A percentile compares a stretch with the other conserved stretches of the same genome.
These are phyloP conservation scores for Lipomyces yamadae DNA, from an alignment of 805 yeast genomes.

Conservation along the genomic window DNA sequence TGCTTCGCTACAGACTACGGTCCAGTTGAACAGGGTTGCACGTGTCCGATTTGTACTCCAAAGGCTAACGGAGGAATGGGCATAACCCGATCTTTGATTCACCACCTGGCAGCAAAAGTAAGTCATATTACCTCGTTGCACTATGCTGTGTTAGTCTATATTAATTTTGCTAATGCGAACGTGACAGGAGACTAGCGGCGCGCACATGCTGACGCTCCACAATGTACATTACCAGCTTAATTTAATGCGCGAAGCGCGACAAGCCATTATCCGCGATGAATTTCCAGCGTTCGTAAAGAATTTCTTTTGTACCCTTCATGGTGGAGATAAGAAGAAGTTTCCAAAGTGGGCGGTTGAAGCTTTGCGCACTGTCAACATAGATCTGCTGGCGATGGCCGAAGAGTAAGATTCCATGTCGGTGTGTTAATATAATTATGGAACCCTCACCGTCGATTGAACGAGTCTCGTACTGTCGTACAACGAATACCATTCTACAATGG, in stretches of 20 bases:
- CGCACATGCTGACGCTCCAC: conserved; percentile 52
- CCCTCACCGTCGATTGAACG: too few species aligned
- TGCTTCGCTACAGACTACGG: conserved; percentile 46
- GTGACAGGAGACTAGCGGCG: conserved; percentile 51
- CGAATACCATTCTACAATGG: too few species aligned
- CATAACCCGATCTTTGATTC: conserved; percentile 48
- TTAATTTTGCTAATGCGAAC: not conserved
- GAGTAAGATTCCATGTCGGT: not conserved
- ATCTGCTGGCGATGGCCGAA: conserved; percentile 35
- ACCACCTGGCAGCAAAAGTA: conserved; percentile 46
- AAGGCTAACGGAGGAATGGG: conserved; percentile 47
- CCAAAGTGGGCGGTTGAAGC: conserved; percentile 55
- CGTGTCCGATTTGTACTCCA: conserved; percentile 49
- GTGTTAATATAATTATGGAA: not conserved
- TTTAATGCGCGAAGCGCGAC: conserved; percentile 50
- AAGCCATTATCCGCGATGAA: conserved; percentile 48
- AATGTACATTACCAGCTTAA: conserved; percentile 52
- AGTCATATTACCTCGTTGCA: not conserved
- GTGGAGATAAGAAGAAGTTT: conserved; percentile 44
- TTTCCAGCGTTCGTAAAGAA: conserved; percentile 48
- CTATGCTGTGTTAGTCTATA: not conserved
- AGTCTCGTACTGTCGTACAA: too few species aligned
- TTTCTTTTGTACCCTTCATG: conserved; percentile 47
- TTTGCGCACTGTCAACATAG: conserved; percentile 46
- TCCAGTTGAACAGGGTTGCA: conserved; percentile 50